Evolutionary conservation across 768 basidiomycete species (phyloP).

Genomic region (Sporobolomyces pararoseus): DNA sequence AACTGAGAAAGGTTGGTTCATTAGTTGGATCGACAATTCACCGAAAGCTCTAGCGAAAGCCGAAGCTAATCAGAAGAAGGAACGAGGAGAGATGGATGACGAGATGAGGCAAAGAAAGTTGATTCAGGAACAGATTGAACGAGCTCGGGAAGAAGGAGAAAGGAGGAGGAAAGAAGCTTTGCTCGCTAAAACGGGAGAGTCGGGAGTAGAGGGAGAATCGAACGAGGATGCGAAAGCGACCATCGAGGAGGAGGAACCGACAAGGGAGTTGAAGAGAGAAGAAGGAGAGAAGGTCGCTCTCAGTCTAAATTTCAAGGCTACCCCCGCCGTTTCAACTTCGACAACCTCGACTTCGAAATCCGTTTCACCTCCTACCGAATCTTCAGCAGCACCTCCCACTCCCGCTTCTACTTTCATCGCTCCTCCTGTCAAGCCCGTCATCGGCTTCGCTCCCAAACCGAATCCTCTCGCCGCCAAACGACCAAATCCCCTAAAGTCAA

Average conservation of each 20-base stretch:
- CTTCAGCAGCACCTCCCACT: background rate
- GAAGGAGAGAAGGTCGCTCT: slow-evolving; percentile 38
- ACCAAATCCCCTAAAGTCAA: slow-evolving; percentile 57
- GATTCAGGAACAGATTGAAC: slow-evolving; percentile 88
- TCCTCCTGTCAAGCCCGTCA: slow-evolving; percentile 39
- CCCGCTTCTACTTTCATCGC: slow-evolving; percentile 33
- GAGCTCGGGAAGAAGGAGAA: slow-evolving; percentile 59
- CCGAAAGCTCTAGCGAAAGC: slow-evolving; percentile 90
- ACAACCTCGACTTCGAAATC: background rate
- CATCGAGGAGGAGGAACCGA: slow-evolving; percentile 28
- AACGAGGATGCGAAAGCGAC: background rate
- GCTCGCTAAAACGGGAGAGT: slow-evolving; percentile 1
- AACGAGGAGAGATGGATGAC: slow-evolving; percentile 82
- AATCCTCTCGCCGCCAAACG: slow-evolving; percentile 51
- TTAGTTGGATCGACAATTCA: slow-evolving; percentile 94
- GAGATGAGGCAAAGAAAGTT: slow-evolving; percentile 87
- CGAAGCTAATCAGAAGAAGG: slow-evolving; percentile 86
- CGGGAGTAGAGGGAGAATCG: background rate
- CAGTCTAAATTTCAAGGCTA: slow-evolving; percentile 32
- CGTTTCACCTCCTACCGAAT: slow-evolving; percentile 21
- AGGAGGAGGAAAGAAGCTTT: slow-evolving; percentile 18
- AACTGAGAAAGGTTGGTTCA: slow-evolving; percentile 97
- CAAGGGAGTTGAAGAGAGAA: slow-evolving; percentile 34
- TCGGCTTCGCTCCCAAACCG: slow-evolving; percentile 43
- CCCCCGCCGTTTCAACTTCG: background rate